Conservation (phyloP, 345 rosid genomes). For the Lagerstroemia speciosa region DNA sequence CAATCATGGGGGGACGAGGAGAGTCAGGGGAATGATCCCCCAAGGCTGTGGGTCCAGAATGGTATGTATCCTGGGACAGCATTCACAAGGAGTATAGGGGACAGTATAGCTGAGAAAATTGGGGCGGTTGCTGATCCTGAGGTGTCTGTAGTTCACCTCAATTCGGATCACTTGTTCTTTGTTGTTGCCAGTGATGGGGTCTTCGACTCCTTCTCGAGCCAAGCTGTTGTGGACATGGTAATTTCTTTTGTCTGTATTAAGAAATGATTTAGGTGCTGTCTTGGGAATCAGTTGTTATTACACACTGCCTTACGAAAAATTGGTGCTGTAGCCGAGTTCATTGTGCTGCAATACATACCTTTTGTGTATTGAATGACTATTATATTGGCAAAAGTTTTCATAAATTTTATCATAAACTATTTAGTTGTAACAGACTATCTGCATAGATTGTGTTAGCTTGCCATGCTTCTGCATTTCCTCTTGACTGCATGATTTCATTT, state of each 20-base stretch:
- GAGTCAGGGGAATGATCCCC: slow-evolving; percentile 88
- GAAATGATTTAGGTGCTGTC: not conserved
- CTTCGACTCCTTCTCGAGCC: slow-evolving; percentile 92
- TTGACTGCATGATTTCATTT: not conserved
- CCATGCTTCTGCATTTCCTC: too few species aligned
- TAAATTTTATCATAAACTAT: not conserved
- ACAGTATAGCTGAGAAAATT: slow-evolving; percentile 70
- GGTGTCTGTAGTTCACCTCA: slow-evolving; percentile 52
- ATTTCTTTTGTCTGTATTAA: not conserved
- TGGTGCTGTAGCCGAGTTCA: not conserved
- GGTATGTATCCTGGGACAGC: slow-evolving; percentile 97
- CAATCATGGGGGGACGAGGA: slow-evolving; percentile 89
- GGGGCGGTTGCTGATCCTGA: slow-evolving; percentile 87
- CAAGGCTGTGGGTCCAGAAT: slow-evolving; percentile 88
- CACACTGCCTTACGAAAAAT: not conserved
- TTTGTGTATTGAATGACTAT: not conserved
- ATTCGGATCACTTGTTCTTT: slow-evolving; percentile 63
- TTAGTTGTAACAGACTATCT: not conserved
- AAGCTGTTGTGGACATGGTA: slow-evolving; percentile 85
- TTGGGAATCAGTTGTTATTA: not conserved
- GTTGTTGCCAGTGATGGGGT: slow-evolving; percentile 97
- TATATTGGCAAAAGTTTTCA: not conserved
- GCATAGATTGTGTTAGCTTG: not conserved
- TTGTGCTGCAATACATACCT: not conserved
- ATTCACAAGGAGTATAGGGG: slow-evolving; percentile 89